Evolutionary conservation across 2,329 filamentous ascomycete genomes (phyloP).

Genomic region (Pseudogymnoascus sp.): DNA sequence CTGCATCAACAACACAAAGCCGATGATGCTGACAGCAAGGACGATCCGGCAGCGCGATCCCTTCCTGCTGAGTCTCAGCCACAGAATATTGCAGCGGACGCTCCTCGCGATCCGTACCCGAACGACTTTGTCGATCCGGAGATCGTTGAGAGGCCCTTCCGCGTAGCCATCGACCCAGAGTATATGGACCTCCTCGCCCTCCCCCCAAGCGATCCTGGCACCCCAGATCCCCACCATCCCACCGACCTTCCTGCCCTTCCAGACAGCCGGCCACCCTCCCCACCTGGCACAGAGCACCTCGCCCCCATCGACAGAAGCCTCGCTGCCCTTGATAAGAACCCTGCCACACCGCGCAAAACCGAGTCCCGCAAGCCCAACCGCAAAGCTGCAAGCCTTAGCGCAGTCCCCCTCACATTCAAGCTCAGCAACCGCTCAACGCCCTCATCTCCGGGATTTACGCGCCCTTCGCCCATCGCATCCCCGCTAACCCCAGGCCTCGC

Average conservation of each 20-base stretch:
- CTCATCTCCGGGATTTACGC: slow-evolving; percentile 35
- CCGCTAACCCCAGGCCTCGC: slow-evolving; percentile 26
- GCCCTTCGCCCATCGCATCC: slow-evolving; percentile 33
- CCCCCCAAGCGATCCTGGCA: slow-evolving; percentile 50
- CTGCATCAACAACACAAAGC: slow-evolving; percentile 28
- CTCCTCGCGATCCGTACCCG: slow-evolving; percentile 5
- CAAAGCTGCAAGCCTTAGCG: slow-evolving; percentile 39
- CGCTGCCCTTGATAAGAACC: background rate
- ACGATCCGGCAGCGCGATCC: slow-evolving; percentile 15
- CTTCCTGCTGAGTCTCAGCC: background rate
- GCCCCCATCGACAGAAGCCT: slow-evolving; percentile 31
- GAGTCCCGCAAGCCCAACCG: background rate
- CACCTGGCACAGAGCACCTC: slow-evolving; percentile 28
- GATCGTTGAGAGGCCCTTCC: slow-evolving; percentile 48
- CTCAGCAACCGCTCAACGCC: slow-evolving; percentile 34
- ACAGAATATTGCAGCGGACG: slow-evolving; percentile 4
- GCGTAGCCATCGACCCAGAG: slow-evolving; percentile 57
- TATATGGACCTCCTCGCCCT: slow-evolving; percentile 57
- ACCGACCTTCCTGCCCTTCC: slow-evolving; percentile 46
- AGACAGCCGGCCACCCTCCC: slow-evolving; percentile 51
- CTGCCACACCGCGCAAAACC: background rate
- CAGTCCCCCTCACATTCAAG: slow-evolving; percentile 48
- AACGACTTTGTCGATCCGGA: slow-evolving; percentile 46
- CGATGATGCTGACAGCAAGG: slow-evolving; percentile 23
- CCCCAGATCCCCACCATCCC: slow-evolving; percentile 33